phyloP scores from a whole-genome alignment of 2,329 filamentous ascomycete genomes.

The Peltaster fructicola region DNA sequence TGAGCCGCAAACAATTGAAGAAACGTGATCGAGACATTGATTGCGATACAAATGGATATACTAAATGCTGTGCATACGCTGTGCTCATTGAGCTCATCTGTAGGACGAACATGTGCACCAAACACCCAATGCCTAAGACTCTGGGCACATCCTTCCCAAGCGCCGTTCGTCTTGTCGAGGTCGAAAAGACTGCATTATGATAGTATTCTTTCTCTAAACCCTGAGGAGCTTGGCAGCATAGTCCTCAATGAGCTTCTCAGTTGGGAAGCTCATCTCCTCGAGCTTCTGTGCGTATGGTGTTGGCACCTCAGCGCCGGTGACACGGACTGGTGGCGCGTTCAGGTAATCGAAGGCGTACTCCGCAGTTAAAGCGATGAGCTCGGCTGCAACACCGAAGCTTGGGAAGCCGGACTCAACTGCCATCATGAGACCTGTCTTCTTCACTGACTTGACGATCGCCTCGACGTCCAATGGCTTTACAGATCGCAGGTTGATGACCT shows the following conservation, averaged over 20 bases:
- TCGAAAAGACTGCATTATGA: too few species aligned
- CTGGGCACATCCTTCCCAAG: too few species aligned
- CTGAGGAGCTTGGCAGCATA: conserved; percentile 80
- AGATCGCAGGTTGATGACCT: conserved; percentile 96
- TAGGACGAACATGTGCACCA: too few species aligned
- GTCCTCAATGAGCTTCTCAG: conserved; percentile 68
- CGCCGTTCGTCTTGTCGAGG: too few species aligned
- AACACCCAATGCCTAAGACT: too few species aligned
- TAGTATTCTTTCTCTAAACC: conserved; percentile 42
- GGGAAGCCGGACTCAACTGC: conserved; percentile 93
- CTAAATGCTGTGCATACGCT: too few species aligned
- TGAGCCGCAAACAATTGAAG: too few species aligned
- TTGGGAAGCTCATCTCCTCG: conserved; percentile 91
- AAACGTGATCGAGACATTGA: too few species aligned
- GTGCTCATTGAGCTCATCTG: too few species aligned
- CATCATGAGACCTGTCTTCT: conserved; percentile 92
- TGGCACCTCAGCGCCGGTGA: conserved; percentile 93
- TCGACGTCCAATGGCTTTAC: conserved; percentile 94
- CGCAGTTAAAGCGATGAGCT: conserved; percentile 87
- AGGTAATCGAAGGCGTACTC: conserved; percentile 98
- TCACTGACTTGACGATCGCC: conserved; percentile 87
- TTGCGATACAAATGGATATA: too few species aligned
- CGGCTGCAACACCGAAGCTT: conserved; percentile 77
- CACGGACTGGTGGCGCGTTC: conserved; percentile 76
- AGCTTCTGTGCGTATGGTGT: conserved; percentile 88